phyloP scores from a whole-genome alignment of 1,139 yeast genomes.

The Wickerhamomyces sp. region DNA sequence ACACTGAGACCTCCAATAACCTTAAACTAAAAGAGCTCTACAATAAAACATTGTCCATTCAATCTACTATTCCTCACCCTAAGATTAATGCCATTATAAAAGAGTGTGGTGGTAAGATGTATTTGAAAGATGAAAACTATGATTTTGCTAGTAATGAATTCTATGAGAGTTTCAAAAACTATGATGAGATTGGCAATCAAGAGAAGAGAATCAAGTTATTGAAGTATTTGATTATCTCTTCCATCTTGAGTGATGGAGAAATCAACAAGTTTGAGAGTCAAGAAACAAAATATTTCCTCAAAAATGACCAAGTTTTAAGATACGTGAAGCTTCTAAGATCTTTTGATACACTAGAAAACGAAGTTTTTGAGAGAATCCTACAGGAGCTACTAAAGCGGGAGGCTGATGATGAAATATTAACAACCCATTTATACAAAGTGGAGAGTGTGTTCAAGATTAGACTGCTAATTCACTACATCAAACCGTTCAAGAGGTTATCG shows the following conservation, averaged over 20 bases:
- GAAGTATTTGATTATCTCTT: conserved; percentile 58
- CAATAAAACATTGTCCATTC: conserved; percentile 41
- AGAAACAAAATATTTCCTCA: conserved; percentile 39
- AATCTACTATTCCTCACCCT: conserved; percentile 73
- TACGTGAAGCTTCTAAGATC: conserved; percentile 34
- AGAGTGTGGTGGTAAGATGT: conserved; percentile 72
- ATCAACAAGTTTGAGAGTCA: conserved; percentile 34
- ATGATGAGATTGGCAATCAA: conserved; percentile 73
- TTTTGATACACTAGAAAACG: conserved; percentile 32
- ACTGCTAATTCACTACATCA: conserved; percentile 31
- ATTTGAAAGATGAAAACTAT: conserved; percentile 56
- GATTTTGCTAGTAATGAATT: conserved; percentile 59
- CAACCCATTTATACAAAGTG: conserved; percentile 29
- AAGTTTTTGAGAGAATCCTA: conserved; percentile 29
- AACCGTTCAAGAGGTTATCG: conserved; percentile 34
- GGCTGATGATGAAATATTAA: conserved; percentile 23
- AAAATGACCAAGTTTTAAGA: conserved; percentile 31
- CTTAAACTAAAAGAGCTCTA: conserved; percentile 43
- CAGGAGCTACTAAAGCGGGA: conserved; percentile 22
- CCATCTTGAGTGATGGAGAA: conserved; percentile 56
- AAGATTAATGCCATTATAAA: conserved; percentile 62
- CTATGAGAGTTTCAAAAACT: conserved; percentile 69
- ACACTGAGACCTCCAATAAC: conserved; percentile 35
- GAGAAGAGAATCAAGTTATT: conserved; percentile 45
- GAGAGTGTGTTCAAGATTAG: conserved; percentile 29